These are phyloP conservation scores for Leishmania mexicana DNA, from an alignment of 208 protist species.

Conservation along the genomic window DNA sequence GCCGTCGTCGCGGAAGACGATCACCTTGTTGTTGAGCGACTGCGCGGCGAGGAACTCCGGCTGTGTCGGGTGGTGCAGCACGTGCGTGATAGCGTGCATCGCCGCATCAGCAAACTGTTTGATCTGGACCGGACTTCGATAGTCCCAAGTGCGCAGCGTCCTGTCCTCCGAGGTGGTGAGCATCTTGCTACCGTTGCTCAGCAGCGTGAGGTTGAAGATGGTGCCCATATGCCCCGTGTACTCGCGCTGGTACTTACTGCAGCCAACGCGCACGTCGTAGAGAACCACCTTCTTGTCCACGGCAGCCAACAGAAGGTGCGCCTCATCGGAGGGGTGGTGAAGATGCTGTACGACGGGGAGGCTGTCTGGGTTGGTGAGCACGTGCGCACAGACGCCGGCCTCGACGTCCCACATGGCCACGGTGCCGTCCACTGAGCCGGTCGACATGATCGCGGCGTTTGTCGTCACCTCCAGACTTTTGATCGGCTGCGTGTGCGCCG, in stretches of 20 bases:
- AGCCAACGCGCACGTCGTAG: slow-evolving; percentile 87
- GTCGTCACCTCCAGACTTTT: slow-evolving; percentile 91
- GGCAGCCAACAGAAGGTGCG: slow-evolving; percentile 59
- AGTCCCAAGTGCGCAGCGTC: slow-evolving; percentile 97
- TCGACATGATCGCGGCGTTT: slow-evolving; percentile 91
- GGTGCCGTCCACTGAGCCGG: slow-evolving; percentile 86
- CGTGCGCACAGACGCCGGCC: slow-evolving; percentile 59
- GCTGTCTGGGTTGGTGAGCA: slow-evolving; percentile 71
- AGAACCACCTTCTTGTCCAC: slow-evolving; percentile 75
- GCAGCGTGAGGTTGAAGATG: slow-evolving; percentile 95
- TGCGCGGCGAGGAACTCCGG: slow-evolving; percentile 89
- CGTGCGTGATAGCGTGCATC: slow-evolving; percentile 94
- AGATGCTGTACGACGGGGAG: slow-evolving; percentile 74
- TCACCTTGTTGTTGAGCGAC: slow-evolving; percentile 96
- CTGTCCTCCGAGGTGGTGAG: slow-evolving; percentile 96
- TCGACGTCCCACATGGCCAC: slow-evolving; percentile 96
- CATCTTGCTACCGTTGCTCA: slow-evolving; percentile 92
- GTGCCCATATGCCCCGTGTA: slow-evolving; percentile 97
- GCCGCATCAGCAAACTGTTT: slow-evolving; percentile 96
- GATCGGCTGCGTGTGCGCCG: slow-evolving; percentile 91
- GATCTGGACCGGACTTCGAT: slow-evolving; percentile 95
- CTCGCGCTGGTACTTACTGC: slow-evolving; percentile 70
- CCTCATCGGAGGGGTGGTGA: slow-evolving; percentile 69
- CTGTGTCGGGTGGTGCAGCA: slow-evolving; percentile 89
- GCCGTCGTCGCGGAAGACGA: slow-evolving; percentile 87